Evolutionary conservation across 257 asterid species (phyloP), one percentile per base, ranked within the genome.

Genomic region (Solanum okadae): DNA sequence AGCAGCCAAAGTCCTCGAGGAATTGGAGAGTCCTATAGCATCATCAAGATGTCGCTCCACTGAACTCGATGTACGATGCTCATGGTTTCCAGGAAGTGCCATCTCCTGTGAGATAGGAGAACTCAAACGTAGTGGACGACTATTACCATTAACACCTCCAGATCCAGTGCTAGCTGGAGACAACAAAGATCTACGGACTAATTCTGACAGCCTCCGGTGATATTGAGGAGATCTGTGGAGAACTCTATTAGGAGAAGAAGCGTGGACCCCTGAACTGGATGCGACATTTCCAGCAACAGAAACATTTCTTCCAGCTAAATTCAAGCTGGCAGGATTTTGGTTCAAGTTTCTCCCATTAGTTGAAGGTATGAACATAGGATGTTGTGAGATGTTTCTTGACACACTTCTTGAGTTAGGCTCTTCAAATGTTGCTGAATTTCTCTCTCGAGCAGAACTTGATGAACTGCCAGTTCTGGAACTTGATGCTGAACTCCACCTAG

Each of bases 31-130:
- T 70, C 95, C 95, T 1, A 88, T 83, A 86, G 95, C 93, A 91
- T 94, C 91, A 87, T 95, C 96, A 85, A 87, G 91, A 85, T 94
- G 97, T 87, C 96, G 94, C 93, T 94, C 99, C 92, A 98, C 90
- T 33, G 94, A 77, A 89, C 90, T 91, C 27, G 94, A 84, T 20
- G 85, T 75, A 61, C 88, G 93, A 44, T 92, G 95, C 63, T 91
- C 94, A 65, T 83, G 95, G 89, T 75, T 89, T 82, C 90, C 92
- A 71, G 98, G 31, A 87, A 86, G 91, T 27, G 89, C 86, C 83
- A 81, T 88, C 90, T 94, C 96, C 87, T 86, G 94, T 10, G 92
- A 65, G 84, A 93, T 65, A 52, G 93, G 52, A n/a, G 95, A 90
- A 86, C 91, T 89, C 31, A 94, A 85, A 76, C 88, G 91, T 44